A percentile compares a stretch with the other conserved stretches of the same genome.
Evolutionary conservation across 495 filamentous ascomycete species (phyloP).

Genomic region (Penicillium samsonianum): DNA sequence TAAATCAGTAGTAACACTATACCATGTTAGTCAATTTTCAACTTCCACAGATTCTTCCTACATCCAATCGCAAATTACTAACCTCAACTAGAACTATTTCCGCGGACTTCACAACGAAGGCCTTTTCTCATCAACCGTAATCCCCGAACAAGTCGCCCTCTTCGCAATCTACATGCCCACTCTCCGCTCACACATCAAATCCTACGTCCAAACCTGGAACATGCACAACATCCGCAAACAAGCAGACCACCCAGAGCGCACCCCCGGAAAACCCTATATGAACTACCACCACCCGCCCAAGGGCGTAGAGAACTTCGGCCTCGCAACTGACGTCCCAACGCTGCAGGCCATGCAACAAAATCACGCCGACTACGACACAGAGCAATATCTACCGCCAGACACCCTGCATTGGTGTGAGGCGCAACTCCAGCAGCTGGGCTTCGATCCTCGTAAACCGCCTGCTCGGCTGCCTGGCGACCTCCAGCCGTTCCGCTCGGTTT

Average conservation of each 20-base stretch:
- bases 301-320: conserved; percentile 18
- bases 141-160: conserved; percentile 22
- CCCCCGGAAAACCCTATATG: conserved; percentile 24
- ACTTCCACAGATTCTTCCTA: neutral
- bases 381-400: conserved; percentile 7
- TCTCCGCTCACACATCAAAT: conserved; percentile 16
- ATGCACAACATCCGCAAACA: conserved; percentile 22
- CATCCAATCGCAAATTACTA: conserved; percentile 1
- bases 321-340: conserved; percentile 6
- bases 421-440: conserved; percentile 10
- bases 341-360: conserved; percentile 12
- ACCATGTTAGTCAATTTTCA: conserved; percentile 8
- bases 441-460: conserved; percentile 9
- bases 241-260: conserved; percentile 14
- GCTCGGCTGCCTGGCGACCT: conserved; percentile 8
- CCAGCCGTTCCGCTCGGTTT: conserved; percentile 12
- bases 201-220: conserved; percentile 22
- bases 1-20: conserved; percentile 12
- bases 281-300: conserved; percentile 18
- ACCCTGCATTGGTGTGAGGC: conserved; percentile 9
- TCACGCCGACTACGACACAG: neutral
- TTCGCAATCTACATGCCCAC: conserved; percentile 23
- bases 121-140: conserved; percentile 9
- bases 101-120: conserved; percentile 14
- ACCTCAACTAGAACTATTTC: conserved; percentile 18